Percentiles rank a stretch among this genome's conserved stretches.
Evolutionary conservation across 2,329 filamentous ascomycete species (phyloP).

Genomic region (Trichoderma pleuroti): DNA sequence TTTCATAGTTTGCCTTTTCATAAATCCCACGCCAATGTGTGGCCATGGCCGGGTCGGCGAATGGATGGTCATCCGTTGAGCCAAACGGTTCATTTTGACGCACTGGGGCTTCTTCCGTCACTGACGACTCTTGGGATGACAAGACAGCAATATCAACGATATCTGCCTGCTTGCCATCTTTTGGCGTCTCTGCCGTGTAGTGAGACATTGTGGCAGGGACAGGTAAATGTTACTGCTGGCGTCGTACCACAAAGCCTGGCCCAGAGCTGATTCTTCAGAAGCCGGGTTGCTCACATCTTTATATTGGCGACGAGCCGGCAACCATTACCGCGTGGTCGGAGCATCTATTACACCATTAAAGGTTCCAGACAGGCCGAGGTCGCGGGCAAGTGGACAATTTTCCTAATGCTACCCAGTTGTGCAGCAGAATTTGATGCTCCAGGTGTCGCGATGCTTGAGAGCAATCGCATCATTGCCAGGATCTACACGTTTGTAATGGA

Average conservation of each 20-base stretch:
- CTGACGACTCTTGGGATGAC: neutral
- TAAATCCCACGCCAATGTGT: conserved; percentile 53
- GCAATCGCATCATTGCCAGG: conserved; percentile 16
- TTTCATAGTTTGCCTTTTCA: conserved; percentile 56
- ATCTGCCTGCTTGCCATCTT: neutral
- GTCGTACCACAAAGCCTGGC: neutral
- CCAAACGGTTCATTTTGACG: conserved; percentile 7
- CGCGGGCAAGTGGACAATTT: neutral
- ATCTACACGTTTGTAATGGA: neutral
- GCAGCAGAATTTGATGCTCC: neutral
- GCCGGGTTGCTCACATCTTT: neutral
- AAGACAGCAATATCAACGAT: neutral
- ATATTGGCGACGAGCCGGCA: neutral
- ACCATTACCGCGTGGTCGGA: neutral
- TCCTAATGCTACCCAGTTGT: neutral
- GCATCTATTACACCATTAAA: neutral
- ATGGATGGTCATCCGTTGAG: conserved; percentile 38
- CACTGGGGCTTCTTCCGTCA: conserved; percentile 20
- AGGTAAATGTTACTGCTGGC: neutral
- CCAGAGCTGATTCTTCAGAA: neutral
- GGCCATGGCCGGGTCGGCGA: conserved; percentile 49
- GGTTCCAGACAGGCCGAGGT: neutral
- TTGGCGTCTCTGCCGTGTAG: neutral
- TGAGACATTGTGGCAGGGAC: conserved; percentile 1
- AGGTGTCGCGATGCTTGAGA: conserved; percentile 14